phyloP scores from a whole-genome alignment of 768 basidiomycete species.

The Ramaria sp. region DNA sequence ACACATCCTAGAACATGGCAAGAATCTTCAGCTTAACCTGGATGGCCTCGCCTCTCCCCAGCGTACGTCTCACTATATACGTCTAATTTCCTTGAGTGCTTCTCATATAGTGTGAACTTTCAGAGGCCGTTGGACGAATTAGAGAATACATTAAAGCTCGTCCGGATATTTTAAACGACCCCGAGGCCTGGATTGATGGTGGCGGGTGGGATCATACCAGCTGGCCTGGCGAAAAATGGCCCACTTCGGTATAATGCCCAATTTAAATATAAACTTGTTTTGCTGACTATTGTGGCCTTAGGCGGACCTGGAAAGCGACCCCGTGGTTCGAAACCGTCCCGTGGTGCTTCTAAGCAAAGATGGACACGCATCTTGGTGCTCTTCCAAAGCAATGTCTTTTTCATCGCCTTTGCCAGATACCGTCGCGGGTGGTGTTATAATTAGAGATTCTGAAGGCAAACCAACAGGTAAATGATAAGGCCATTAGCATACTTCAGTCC shows the following conservation, averaged over 20 bases:
- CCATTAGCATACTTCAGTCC: background rate
- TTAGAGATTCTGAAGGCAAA: background rate
- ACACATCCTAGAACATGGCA: constrained; percentile 67
- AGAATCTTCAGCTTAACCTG: constrained; percentile 55
- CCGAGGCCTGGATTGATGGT: constrained; percentile 4
- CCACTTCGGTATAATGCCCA: constrained; percentile 2
- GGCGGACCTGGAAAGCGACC: constrained; percentile 7
- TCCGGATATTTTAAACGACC: constrained; percentile 6
- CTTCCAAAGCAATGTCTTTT: background rate
- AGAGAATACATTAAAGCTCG: constrained; percentile 5
- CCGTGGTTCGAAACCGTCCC: constrained; percentile 4
- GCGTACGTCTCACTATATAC: constrained; percentile 29
- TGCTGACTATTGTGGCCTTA: background rate
- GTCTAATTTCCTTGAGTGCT: too few relatives aligned
- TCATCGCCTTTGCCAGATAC: constrained; percentile 2
- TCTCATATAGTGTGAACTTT: background rate
- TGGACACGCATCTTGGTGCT: constrained; percentile 9
- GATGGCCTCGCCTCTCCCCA: constrained; percentile 44
- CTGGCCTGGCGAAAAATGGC: constrained; percentile 1
- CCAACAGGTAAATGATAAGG: background rate
- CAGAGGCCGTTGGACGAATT: constrained; percentile 3
- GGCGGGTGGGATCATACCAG: constrained; percentile 8
- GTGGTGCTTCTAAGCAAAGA: constrained; percentile 9
- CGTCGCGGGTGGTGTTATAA: constrained; percentile 5
- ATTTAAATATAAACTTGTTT: background rate